Evolutionary conservation across 352 stramenopile species (phyloP), one percentile per base, ranked within the genome.

Genomic region (Phytopythium mirpurense): DNA sequence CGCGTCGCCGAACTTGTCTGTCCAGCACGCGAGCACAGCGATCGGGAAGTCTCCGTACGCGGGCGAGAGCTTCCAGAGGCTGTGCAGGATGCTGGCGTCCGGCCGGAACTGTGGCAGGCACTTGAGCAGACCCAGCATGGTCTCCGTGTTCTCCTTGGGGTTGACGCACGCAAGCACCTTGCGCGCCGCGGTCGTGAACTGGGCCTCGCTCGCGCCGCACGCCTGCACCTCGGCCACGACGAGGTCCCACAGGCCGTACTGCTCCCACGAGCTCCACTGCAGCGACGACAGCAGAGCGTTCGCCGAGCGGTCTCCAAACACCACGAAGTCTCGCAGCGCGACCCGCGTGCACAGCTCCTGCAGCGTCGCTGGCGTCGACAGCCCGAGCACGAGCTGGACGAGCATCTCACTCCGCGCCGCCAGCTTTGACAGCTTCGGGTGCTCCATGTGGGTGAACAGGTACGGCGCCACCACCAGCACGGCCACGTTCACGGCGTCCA

Each of bases 181-280:
- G 37, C 83, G 73, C 29, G 77, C 67, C 0, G 83, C 81, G n/a
- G 71, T 75, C 63, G 90, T 81, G 29, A 90, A 68, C 29, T 69
- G 61, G 53, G 79, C 88, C 27, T 83, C 66, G 9, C 72, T 65
- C 14, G 71, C 54, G 29, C 53, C 27, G 32, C 31, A 52, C 6
- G 67, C 65, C 43, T 90, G 78, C 8, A 84, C 71, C 51, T 93
- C 83, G 0, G 74, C 66, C 0, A 89, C 54, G 7, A 92, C 70
- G 15, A 93, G 65, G 57, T 93, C 83, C 83, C 83, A 93, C 54
- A 90, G 67, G 1, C 72, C 73, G 41, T 77, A 87, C 59, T 93
- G 83, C 48, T 93, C 81, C 81, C 81, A 93, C 18, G 83, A 91
- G 15, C 62, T 90, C 83, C 83, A 93, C 48, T 86, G 63, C 14